These are phyloP conservation scores for Fraxinus paxiana DNA, from an alignment of 305 asterid genomes.

Conservation along the genomic window DNA sequence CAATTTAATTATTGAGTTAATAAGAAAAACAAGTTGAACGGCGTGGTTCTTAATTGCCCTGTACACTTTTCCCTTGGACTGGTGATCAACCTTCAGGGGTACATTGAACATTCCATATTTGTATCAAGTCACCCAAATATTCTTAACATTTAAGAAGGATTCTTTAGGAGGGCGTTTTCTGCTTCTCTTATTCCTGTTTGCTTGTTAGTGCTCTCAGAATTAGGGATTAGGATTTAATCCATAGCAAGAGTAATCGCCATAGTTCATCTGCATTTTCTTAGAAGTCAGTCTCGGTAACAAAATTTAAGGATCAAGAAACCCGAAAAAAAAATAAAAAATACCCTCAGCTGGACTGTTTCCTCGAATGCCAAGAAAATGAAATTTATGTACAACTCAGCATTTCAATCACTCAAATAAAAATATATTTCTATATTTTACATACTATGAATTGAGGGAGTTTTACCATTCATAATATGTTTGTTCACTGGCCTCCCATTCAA, in stretches of 20 bases:
- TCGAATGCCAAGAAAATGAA: neutral
- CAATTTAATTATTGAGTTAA: neutral
- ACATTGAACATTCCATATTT: neutral
- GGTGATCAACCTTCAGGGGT: neutral
- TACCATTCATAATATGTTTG: constrained; percentile 37
- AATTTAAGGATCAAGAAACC: neutral
- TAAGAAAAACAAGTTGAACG: neutral
- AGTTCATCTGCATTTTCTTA: constrained; percentile 6
- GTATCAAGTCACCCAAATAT: neutral
- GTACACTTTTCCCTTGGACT: neutral
- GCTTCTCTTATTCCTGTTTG: neutral
- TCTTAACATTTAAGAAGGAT: neutral
- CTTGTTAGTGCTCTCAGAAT: neutral
- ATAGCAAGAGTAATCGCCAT: constrained; percentile 32
- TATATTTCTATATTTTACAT: neutral
- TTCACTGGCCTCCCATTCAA: constrained; percentile 37
- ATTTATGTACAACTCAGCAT: neutral
- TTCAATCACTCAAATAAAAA: neutral
- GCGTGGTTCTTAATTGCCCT: neutral
- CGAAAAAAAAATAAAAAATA: neutral
- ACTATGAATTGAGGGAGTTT: constrained; percentile 2
- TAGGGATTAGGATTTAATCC: constrained; percentile 17
- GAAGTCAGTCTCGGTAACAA: neutral
- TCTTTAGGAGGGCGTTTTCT: neutral
- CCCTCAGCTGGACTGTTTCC: neutral